phyloP scores from a whole-genome alignment of 2,329 filamentous ascomycete species.

The Venturia nashicola region DNA sequence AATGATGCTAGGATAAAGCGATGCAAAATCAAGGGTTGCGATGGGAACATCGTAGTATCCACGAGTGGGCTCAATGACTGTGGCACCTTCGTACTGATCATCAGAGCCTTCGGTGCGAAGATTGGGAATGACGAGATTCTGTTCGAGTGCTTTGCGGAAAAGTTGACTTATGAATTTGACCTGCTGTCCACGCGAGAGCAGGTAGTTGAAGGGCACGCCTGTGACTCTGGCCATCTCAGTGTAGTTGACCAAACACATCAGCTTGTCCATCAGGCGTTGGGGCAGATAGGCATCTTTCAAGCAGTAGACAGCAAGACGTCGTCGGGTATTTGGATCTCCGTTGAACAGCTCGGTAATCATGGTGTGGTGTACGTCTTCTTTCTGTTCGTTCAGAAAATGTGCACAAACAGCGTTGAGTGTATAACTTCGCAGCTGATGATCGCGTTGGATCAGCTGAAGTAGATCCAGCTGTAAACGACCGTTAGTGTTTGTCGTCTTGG shows the following conservation, averaged over 20 bases:
- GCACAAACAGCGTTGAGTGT: slow-evolving; percentile 93
- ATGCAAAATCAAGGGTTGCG: slow-evolving; percentile 96
- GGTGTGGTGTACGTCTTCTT: slow-evolving; percentile 96
- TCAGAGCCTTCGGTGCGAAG: slow-evolving; percentile 55
- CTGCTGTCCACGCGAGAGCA: slow-evolving; percentile 86
- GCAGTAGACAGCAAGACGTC: slow-evolving; percentile 88
- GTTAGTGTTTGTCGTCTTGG: slow-evolving; percentile 87
- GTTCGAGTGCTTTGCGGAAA: slow-evolving; percentile 86
- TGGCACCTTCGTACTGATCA: slow-evolving; percentile 94
- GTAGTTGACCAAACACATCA: slow-evolving; percentile 97
- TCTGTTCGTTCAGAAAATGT: slow-evolving; percentile 91
- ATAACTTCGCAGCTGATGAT: slow-evolving; percentile 91
- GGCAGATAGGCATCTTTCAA: slow-evolving; percentile 95
- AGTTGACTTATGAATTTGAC: slow-evolving; percentile 96
- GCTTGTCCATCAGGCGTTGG: slow-evolving; percentile 88
- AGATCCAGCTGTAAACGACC: slow-evolving; percentile 87
- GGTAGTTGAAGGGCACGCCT: slow-evolving; percentile 90
- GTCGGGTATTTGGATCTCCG: slow-evolving; percentile 81
- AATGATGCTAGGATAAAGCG: slow-evolving; percentile 96
- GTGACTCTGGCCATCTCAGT: slow-evolving; percentile 99
- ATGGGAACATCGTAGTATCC: slow-evolving; percentile 93
- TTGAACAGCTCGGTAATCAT: slow-evolving; percentile 99
- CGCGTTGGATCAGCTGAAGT: slow-evolving; percentile 86
- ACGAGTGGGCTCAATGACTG: slow-evolving; percentile 88
- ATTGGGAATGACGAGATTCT: slow-evolving; percentile 90